These are phyloP conservation scores for Aaosphaeria pasadenensis DNA, from an alignment of 2,329 filamentous ascomycete genomes.

Conservation along the genomic window DNA sequence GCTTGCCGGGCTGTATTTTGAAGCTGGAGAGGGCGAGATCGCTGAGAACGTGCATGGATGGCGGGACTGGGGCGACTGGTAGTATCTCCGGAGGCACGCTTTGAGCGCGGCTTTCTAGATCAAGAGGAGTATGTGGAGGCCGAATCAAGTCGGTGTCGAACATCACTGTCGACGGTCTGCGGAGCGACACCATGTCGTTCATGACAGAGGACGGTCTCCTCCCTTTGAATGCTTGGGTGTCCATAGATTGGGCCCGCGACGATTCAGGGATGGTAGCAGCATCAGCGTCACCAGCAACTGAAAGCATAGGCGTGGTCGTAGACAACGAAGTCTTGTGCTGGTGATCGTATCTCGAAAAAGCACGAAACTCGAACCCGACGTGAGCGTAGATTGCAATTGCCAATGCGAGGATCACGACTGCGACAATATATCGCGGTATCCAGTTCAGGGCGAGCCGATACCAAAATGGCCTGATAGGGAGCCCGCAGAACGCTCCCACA, in stretches of 20 bases:
- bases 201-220: neutral
- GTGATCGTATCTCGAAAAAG: slow-evolving; percentile 24
- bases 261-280: neutral
- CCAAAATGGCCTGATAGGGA: slow-evolving; percentile 67
- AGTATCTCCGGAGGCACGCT: neutral
- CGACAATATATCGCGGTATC: slow-evolving; percentile 71
- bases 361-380: slow-evolving; percentile 47
- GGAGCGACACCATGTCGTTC: neutral
- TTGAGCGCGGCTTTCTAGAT: neutral
- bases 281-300: slow-evolving; percentile 3
- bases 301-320: slow-evolving; percentile 4
- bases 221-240: neutral
- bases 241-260: neutral
- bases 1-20: neutral
- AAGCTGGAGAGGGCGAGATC: neutral
- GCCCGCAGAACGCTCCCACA: slow-evolving; percentile 66
- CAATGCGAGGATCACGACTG: slow-evolving; percentile 60
- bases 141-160: neutral
- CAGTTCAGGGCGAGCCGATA: slow-evolving; percentile 66
- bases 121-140: neutral
- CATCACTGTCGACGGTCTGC: neutral
- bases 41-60: neutral
- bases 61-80: neutral
- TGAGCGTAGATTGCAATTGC: slow-evolving; percentile 71
- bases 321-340: slow-evolving; percentile 10